A percentile compares a stretch with the other conserved stretches of the same genome.
phyloP scores from a whole-genome alignment of 257 asterid genomes.

The Solanum verrucosum region DNA sequence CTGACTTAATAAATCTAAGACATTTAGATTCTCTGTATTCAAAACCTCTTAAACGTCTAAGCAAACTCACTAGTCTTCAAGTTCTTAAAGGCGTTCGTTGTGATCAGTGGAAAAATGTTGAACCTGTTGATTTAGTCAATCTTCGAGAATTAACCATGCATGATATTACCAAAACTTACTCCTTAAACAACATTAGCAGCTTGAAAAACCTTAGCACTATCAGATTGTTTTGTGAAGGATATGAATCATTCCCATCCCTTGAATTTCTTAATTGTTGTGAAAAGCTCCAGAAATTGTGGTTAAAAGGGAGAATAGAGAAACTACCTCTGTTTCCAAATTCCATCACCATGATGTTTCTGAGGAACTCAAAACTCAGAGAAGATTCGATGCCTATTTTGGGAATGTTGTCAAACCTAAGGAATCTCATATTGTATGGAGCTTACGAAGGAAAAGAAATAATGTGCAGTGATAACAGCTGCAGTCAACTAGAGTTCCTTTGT shows the following conservation, averaged over 20 bases:
- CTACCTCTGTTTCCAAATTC: not conserved
- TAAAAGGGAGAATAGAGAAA: not conserved
- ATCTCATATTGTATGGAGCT: not conserved
- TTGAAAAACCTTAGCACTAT: not conserved
- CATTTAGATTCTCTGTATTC: not conserved
- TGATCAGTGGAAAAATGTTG: not conserved
- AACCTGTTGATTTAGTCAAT: not conserved
- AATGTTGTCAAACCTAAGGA: not conserved
- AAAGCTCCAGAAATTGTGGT: not conserved
- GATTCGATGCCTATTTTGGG: not conserved
- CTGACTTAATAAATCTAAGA: not conserved
- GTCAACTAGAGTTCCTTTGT: not conserved
- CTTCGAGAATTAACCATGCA: not conserved
- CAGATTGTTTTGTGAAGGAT: not conserved
- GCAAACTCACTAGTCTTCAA: not conserved
- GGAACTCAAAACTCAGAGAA: not conserved
- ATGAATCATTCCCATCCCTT: not conserved
- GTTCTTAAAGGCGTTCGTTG: not conserved
- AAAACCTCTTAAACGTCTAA: not conserved
- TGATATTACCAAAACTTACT: not conserved
- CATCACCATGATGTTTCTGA: not conserved
- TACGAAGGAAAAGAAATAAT: not conserved
- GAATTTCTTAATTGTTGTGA: not conserved
- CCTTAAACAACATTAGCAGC: not conserved
- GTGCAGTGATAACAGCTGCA: not conserved